phyloP scores from a whole-genome alignment of 352 stramenopile genomes.

The Globisporangium irregulare region DNA sequence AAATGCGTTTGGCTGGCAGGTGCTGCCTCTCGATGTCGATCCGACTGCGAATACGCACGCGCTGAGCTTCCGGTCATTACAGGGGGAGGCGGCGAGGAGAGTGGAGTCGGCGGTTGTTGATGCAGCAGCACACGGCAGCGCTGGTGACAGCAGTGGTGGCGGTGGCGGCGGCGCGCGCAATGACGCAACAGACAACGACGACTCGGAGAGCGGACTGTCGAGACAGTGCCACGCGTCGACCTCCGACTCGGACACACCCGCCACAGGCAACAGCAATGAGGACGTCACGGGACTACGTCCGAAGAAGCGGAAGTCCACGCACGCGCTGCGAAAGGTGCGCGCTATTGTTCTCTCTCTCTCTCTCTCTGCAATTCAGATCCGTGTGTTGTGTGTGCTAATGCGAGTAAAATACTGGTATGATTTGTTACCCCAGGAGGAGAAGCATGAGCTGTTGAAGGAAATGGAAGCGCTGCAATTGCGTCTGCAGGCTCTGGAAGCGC shows the following conservation, averaged over 20 bases:
- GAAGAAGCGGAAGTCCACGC: conserved; percentile 4
- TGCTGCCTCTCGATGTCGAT: background rate
- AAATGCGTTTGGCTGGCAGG: background rate
- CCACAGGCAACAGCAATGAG: background rate
- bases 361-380: background rate
- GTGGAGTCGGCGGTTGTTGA: background rate
- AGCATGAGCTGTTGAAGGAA: conserved; percentile 29
- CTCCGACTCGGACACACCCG: background rate
- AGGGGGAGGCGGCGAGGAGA: background rate
- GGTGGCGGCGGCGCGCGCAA: background rate
- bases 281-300: background rate
- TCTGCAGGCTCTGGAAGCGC: conserved; percentile 23
- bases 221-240: background rate
- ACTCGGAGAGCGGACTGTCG: background rate
- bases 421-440: conserved; percentile 26
- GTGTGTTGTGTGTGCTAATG: background rate
- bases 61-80: background rate
- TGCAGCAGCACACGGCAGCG: background rate
- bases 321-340: background rate
- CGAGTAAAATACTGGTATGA: background rate
- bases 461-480: conserved; percentile 34
- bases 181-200: background rate
- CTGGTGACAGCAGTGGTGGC: background rate
- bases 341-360: background rate
- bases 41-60: background rate